These are phyloP conservation scores for Pachysandra terminalis DNA, from an alignment of 164 flowering plant genomes.

Conservation along the genomic window DNA sequence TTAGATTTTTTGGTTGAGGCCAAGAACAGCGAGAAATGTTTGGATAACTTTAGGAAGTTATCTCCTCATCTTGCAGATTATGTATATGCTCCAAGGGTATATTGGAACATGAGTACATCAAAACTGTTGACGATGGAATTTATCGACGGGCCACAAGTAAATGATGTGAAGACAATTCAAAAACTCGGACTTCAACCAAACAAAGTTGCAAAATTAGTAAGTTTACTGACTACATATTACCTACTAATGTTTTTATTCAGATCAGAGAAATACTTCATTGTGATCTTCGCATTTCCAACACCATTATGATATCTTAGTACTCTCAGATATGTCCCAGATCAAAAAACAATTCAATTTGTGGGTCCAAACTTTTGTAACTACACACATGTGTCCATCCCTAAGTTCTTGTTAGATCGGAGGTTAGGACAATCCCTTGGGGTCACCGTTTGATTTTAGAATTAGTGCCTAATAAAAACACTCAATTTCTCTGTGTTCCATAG, in stretches of 20 bases:
- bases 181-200: constrained; percentile 66
- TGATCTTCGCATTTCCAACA: not conserved
- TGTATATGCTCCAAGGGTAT: constrained; percentile 82
- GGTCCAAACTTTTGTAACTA: not conserved
- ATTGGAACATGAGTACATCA: constrained; percentile 85
- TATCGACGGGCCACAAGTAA: constrained; percentile 80
- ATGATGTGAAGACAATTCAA: constrained; percentile 62
- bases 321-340: not conserved
- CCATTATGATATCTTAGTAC: not conserved
- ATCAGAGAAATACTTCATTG: not conserved
- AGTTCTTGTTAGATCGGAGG: not conserved
- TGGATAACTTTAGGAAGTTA: constrained; percentile 76
- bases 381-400: not conserved
- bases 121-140: constrained; percentile 90
- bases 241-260: not conserved
- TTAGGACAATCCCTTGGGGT: not conserved
- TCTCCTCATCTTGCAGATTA: constrained; percentile 81
- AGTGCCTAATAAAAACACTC: not conserved
- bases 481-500: not conserved
- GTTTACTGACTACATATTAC: constrained; percentile 16
- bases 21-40: constrained; percentile 79
- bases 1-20: constrained; percentile 87
- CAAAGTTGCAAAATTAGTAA: constrained; percentile 81
- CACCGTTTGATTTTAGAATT: not conserved
- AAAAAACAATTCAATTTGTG: not conserved